Evolutionary conservation across 2,329 filamentous ascomycete genomes (phyloP), one percentile per base, ranked within the genome.

Genomic region (Colletotrichum theobromicola): DNA sequence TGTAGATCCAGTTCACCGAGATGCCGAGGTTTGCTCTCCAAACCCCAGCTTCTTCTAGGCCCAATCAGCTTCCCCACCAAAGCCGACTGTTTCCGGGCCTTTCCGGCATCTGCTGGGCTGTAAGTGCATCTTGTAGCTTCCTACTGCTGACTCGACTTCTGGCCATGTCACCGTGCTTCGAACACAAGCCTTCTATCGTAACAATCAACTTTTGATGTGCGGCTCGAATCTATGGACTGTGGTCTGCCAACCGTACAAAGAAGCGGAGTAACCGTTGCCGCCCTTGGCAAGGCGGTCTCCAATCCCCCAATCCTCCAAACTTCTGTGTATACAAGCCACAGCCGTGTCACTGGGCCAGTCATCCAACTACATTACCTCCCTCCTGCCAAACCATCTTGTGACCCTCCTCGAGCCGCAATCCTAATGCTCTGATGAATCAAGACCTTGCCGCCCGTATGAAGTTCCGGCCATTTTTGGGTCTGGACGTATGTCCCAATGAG

Each of bases 161-260:
- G 18, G 5, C 18, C 37, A 42, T n/a, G 10, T n/a, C 18, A 42
- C 5, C n/a, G 42, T 46, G n/a, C n/a, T 21, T 46, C 21, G n/a
- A 13, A n/a, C 13, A 18, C 42, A 46, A 21, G 42, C 9, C 6
- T 46, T 46, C 15, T 28, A n/a, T 67, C 46, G 24, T 66, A 66
- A 21, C 72, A 71, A 71, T 66, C 61, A 74, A 74, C 61, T 74
- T 71, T 74, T 74, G 28, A 28, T 74, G 60, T 60, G 32, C 67
- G 28, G 61, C 61, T 66, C 55, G 61, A 71, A 30, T 71, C 72
- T 74, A 74, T 71, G 32, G 42, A 70, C 35, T 12, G 32, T 60
- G 32, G 35, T 57, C 60, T 64, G 35, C 35, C 28, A 60, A 64
- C 66, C 30, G 58, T 60, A 42, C 53, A 71, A 65, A 16, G 50